phyloP scores from a whole-genome alignment of 1,284 basidiomycete species.

The Rugiboletus extremiorientalis region DNA sequence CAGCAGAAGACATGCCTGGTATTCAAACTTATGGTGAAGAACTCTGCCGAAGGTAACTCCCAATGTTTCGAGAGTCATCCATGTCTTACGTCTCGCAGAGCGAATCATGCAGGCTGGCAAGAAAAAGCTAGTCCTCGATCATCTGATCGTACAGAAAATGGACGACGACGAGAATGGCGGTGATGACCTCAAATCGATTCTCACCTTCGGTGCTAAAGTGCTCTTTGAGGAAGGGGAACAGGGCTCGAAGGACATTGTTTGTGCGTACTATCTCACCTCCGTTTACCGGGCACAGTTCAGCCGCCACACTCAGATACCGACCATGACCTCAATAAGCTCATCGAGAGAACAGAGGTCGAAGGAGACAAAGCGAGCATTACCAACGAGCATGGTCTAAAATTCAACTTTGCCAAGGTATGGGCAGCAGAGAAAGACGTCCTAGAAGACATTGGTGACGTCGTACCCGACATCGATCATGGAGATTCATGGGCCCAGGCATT shows the following conservation, averaged over 20 bases:
- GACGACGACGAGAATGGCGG: slow-evolving; percentile 73
- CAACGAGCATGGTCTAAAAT: slow-evolving; percentile 50
- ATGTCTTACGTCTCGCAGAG: slow-evolving; percentile 46
- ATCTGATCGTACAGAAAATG: slow-evolving; percentile 93
- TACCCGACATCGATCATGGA: slow-evolving; percentile 45
- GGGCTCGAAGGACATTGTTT: slow-evolving; percentile 63
- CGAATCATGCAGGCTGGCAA: slow-evolving; percentile 87
- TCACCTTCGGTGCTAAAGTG: slow-evolving; percentile 80
- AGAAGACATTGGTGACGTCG: slow-evolving; percentile 61
- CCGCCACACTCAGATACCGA: slow-evolving; percentile 60
- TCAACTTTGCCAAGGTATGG: slow-evolving; percentile 89
- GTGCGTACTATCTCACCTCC: slow-evolving; percentile 42
- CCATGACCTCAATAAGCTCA: slow-evolving; percentile 77
- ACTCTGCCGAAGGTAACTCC: slow-evolving; percentile 79
- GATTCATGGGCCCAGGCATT: slow-evolving; percentile 81
- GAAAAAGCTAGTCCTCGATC: slow-evolving; percentile 88
- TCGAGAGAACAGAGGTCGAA: slow-evolving; percentile 80
- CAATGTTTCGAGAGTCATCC: not conserved
- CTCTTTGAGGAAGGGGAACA: slow-evolving; percentile 66
- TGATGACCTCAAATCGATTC: slow-evolving; percentile 76
- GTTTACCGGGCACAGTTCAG: slow-evolving; percentile 61
- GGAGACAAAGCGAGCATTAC: slow-evolving; percentile 53
- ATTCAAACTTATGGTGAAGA: slow-evolving; percentile 90
- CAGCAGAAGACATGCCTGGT: slow-evolving; percentile 84
- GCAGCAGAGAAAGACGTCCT: slow-evolving; percentile 70